A percentile compares a stretch with the other conserved stretches of the same genome.
Evolutionary conservation across 345 rosid species (phyloP).

Genomic region (Boechera stricta): DNA sequence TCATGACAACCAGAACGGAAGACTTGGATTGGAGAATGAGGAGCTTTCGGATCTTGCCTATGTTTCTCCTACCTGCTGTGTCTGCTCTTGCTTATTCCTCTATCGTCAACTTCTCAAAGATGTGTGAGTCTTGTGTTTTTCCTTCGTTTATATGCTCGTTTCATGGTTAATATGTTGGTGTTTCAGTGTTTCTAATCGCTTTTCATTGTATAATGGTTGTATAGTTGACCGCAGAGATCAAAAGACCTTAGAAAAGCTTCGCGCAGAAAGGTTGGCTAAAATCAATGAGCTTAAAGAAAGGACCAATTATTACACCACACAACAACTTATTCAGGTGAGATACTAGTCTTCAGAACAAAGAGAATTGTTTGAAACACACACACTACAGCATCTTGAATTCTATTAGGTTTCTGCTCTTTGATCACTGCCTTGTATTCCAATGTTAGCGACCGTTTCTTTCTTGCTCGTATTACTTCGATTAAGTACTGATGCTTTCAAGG

Average conservation of each 20-base stretch:
- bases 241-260: constrained; percentile 77
- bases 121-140: constrained; percentile 55
- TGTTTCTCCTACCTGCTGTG: constrained; percentile 72
- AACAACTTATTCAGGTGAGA: constrained; percentile 90
- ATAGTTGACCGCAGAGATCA: constrained; percentile 88
- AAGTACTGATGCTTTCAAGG: background rate
- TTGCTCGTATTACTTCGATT: too few species aligned
- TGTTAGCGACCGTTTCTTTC: background rate
- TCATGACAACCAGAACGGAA: constrained; percentile 61
- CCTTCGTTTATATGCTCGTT: background rate
- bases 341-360: constrained; percentile 5
- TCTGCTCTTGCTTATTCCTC: constrained; percentile 61
- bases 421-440: background rate
- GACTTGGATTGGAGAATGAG: constrained; percentile 78
- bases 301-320: constrained; percentile 90
- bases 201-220: constrained; percentile 23
- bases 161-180: background rate
- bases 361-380: background rate
- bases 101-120: constrained; percentile 58
- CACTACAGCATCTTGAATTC: constrained; percentile 7
- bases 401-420: constrained; percentile 8
- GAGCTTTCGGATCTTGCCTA: constrained; percentile 66
- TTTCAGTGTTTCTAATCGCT: constrained; percentile 2
- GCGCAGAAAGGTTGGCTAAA: constrained; percentile 86
- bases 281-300: constrained; percentile 94